phyloP scores from a whole-genome alignment of 495 filamentous ascomycete genomes.

The Hamigera avellanea region DNA sequence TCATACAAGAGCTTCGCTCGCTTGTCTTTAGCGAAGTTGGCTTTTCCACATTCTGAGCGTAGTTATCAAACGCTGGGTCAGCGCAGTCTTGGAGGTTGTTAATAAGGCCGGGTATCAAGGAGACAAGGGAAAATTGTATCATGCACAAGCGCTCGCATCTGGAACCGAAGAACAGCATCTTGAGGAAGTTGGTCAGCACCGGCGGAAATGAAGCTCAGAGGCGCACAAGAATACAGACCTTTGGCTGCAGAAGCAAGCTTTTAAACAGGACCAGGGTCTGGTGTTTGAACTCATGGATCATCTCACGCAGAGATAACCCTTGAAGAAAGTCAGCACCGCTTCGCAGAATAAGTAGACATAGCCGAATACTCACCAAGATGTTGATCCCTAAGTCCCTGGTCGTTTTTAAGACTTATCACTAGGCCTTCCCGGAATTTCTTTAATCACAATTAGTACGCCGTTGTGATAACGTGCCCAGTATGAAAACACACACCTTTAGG shows the following conservation, averaged over 20 bases:
- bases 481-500: slow-evolving; percentile 40
- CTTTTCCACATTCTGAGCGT: slow-evolving; percentile 60
- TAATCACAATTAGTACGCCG: background rate
- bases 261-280: slow-evolving; percentile 93
- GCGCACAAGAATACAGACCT: slow-evolving; percentile 50
- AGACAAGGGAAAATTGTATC: slow-evolving; percentile 94
- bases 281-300: slow-evolving; percentile 86
- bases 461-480: background rate
- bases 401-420: slow-evolving; percentile 49
- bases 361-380: slow-evolving; percentile 54
- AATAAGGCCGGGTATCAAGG: slow-evolving; percentile 83
- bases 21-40: slow-evolving; percentile 86
- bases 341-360: background rate
- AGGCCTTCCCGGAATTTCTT: slow-evolving; percentile 87
- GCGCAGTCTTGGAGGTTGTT: slow-evolving; percentile 81
- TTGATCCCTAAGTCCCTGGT: slow-evolving; percentile 67
- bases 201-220: background rate
- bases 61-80: slow-evolving; percentile 76
- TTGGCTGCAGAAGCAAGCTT: slow-evolving; percentile 84
- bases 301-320: slow-evolving; percentile 78
- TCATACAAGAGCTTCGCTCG: slow-evolving; percentile 68
- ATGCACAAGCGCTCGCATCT: slow-evolving; percentile 92
- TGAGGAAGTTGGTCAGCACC: background rate
- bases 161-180: slow-evolving; percentile 99
- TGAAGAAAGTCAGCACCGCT: slow-evolving; percentile 8